Evolutionary conservation across 2,329 filamentous ascomycete species (phyloP), one percentile per base, ranked within the genome.

Genomic region (Epichloe scottii): DNA sequence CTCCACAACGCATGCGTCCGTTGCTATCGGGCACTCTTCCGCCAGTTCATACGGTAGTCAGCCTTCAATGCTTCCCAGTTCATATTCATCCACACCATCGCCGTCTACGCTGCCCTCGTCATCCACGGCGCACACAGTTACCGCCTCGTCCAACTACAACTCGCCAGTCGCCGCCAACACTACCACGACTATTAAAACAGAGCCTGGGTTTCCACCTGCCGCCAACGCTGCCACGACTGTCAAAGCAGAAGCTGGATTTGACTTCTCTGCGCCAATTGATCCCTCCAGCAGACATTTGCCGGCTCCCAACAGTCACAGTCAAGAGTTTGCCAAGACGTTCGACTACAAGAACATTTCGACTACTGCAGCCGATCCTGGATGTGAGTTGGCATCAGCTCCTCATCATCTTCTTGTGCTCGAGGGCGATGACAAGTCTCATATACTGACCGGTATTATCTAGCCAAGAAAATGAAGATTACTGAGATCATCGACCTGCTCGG

Each of bases 401-500:
- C 15, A 21, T 11, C 26, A 12, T 19, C 41, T 4, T n/a, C 4
- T 3, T 7, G 5, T 33, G 17, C 34, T 8, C 26, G 26, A 30
- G 26, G 26, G 26, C 26, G 26, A 30, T 14, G 38, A 10, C 17
- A 21, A 21, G 19, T 5, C 7, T 26, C 15, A 38, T 14, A n/a
- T 41, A 38, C 37, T 41, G 17, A 51, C 43, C 23, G 1, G 44
- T 37, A 54, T 57, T 57, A 55, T 56, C 55, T 57, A 66, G 63
- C 63, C 55, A 63, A 62, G 49, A 82, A 77, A 63, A 83, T 89
- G 68, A 81, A 78, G 62, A 81, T 93, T 61, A 79, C 84, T 65
- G 84, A 90, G 59, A 80, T 93, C 41, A 81, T 90, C 59, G 68
- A 70, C 54, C 64, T 74, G 57, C 74, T 85, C 54, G 79, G 81